Evolutionary conservation across 495 filamentous ascomycete species (phyloP).

Genomic region (Rhypophila decipiens): DNA sequence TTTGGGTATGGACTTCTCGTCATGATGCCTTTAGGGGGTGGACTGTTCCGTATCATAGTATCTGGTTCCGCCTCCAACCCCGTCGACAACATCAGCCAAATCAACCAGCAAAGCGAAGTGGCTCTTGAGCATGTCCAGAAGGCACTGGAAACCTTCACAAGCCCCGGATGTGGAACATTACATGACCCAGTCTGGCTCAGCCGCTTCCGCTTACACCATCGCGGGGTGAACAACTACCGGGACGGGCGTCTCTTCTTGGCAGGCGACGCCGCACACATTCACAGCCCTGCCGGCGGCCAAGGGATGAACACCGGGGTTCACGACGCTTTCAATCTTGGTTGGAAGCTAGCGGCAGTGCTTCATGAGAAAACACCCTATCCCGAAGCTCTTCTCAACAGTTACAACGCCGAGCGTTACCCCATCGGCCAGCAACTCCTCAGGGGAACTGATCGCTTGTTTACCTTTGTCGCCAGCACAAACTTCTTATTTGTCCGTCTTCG

Average conservation of each 20-base stretch:
- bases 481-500: slow-evolving; percentile 23
- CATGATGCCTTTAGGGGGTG: slow-evolving; percentile 24
- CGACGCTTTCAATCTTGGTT: slow-evolving; percentile 53
- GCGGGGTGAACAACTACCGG: slow-evolving; percentile 28
- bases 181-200: slow-evolving; percentile 32
- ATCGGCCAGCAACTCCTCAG: slow-evolving; percentile 29
- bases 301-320: slow-evolving; percentile 59
- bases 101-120: slow-evolving; percentile 6
- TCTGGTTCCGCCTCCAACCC: slow-evolving; percentile 7
- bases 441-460: slow-evolving; percentile 31
- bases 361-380: not conserved
- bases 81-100: slow-evolving; percentile 1
- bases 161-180: slow-evolving; percentile 25
- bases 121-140: slow-evolving; percentile 26
- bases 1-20: slow-evolving; percentile 20
- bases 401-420: slow-evolving; percentile 31
- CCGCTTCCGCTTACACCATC: slow-evolving; percentile 34
- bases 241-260: slow-evolving; percentile 43
- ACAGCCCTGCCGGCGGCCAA: slow-evolving; percentile 51
- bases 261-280: slow-evolving; percentile 55
- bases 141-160: slow-evolving; percentile 21
- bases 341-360: slow-evolving; percentile 43
- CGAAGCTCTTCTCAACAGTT: slow-evolving; percentile 28
- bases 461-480: slow-evolving; percentile 26
- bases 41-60: slow-evolving; percentile 26